These are phyloP conservation scores for Hymenoscyphus fructigenus DNA, from an alignment of 2,329 filamentous ascomycete species.

Conservation along the genomic window DNA sequence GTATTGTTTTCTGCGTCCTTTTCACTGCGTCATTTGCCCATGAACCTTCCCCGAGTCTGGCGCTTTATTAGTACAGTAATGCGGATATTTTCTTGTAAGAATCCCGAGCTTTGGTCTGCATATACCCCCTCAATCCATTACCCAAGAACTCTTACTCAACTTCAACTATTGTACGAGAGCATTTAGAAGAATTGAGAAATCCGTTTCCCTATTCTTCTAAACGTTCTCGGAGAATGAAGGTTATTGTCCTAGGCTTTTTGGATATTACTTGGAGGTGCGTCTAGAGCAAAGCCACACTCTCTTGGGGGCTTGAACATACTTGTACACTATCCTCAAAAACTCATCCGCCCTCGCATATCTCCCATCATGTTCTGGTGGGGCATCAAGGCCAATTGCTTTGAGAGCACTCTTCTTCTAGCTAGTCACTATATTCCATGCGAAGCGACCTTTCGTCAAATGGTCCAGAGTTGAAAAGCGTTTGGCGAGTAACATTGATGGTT, in stretches of 20 bases:
- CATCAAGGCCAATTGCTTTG: conserved; percentile 59
- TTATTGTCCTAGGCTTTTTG: too few relatives aligned
- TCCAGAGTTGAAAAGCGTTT: conserved; percentile 32
- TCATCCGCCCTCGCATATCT: conserved; percentile 63
- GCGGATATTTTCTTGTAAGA: too few relatives aligned
- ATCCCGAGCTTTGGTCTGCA: too few relatives aligned
- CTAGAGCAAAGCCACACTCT: too few relatives aligned
- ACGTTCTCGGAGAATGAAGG: too few relatives aligned
- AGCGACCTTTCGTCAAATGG: conserved; percentile 57
- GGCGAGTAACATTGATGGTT: conserved; percentile 38
- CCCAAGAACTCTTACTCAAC: too few relatives aligned
- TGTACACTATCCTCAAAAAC: conserved; percentile 47
- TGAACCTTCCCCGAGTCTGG: conserved; percentile 27
- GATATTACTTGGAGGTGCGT: too few relatives aligned
- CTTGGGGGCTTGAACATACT: neutral
- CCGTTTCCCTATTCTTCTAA: too few relatives aligned
- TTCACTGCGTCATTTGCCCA: conserved; percentile 50
- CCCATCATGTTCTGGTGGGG: conserved; percentile 66
- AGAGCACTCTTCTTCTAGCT: conserved; percentile 59
- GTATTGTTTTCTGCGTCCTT: conserved; percentile 55
- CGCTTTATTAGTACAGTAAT: too few relatives aligned
- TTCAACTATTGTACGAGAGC: too few relatives aligned
- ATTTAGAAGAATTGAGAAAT: too few relatives aligned
- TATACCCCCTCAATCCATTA: too few relatives aligned
- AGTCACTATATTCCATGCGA: conserved; percentile 56